phyloP scores from a whole-genome alignment of 2,329 filamentous ascomycete species.

The Aspergillus pseudoglaucus region DNA sequence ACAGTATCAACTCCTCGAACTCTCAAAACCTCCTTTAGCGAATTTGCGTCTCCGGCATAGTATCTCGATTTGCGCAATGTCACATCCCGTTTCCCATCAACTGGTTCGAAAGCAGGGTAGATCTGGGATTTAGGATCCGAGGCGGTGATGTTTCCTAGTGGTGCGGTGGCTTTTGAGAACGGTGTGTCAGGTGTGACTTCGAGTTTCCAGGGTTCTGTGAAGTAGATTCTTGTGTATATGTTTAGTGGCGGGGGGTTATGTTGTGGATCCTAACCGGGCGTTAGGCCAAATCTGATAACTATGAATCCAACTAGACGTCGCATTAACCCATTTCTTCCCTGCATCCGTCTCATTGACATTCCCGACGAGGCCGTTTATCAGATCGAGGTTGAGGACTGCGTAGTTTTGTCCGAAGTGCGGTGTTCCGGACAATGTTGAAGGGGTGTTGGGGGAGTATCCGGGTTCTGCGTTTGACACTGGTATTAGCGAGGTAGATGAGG shows the following conservation, averaged over 20 bases:
- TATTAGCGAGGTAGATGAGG: neutral
- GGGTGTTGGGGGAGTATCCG: neutral
- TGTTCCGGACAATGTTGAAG: neutral
- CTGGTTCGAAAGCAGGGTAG: neutral
- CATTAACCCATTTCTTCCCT: neutral
- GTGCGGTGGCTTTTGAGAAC: neutral
- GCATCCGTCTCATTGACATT: neutral
- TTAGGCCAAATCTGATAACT: neutral
- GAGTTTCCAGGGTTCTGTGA: neutral
- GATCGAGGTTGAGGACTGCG: neutral
- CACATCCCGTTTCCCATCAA: too few relatives aligned
- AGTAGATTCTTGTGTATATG: conserved; percentile 5
- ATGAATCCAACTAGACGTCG: neutral
- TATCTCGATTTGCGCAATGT: conserved; percentile 3
- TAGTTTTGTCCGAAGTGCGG: neutral
- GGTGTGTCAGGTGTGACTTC: neutral
- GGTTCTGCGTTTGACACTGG: neutral
- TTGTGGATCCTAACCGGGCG: neutral
- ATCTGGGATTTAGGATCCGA: neutral
- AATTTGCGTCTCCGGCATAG: conserved; percentile 3
- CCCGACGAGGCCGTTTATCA: neutral
- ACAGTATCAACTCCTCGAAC: neutral
- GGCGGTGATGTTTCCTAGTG: conserved; percentile 2
- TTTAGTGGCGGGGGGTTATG: conserved; percentile 1
- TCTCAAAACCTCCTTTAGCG: conserved; percentile 5